phyloP scores from a whole-genome alignment of 176 grass and related monocot species.

The Ensete glaucum region DNA sequence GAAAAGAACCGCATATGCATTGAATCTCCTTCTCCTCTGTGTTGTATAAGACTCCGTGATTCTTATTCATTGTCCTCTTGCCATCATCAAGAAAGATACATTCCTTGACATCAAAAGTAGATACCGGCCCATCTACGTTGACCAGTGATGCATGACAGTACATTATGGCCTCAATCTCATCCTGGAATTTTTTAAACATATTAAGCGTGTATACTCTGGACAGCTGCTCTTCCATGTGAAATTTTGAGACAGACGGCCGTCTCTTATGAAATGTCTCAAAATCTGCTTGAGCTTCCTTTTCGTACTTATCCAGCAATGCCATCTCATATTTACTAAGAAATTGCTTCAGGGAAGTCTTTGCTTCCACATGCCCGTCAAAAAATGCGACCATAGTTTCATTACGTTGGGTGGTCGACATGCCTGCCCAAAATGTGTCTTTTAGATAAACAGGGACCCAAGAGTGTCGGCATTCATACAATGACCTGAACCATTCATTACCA shows the following conservation, averaged over 20 bases:
- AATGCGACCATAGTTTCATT: slow-evolving; percentile 5
- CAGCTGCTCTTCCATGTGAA: slow-evolving; percentile 31
- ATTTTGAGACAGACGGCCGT: slow-evolving; percentile 24
- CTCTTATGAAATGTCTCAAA: slow-evolving; percentile 25
- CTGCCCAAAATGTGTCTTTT: slow-evolving; percentile 31
- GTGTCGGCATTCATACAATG: slow-evolving; percentile 12
- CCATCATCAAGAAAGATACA: slow-evolving; percentile 11
- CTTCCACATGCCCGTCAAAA: slow-evolving; percentile 6
- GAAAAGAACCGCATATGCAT: slow-evolving; percentile 36
- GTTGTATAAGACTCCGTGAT: slow-evolving; percentile 16
- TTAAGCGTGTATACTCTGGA: slow-evolving; percentile 25
- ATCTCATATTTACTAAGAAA: slow-evolving; percentile 19
- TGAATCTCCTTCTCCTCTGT: slow-evolving; percentile 5
- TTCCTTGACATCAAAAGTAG: slow-evolving; percentile 19
- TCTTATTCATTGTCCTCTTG: slow-evolving; percentile 9
- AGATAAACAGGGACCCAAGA: slow-evolving; percentile 20
- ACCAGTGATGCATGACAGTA: slow-evolving; percentile 13
- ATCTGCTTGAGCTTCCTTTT: slow-evolving; percentile 24
- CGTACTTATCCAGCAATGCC: neutral
- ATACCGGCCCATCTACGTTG: neutral
- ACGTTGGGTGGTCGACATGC: slow-evolving; percentile 19
- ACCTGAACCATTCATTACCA: slow-evolving; percentile 9
- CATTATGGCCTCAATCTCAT: slow-evolving; percentile 19
- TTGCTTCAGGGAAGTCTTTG: slow-evolving; percentile 13
- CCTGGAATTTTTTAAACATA: slow-evolving; percentile 24